Conservation (phyloP, 73 alveolate genomes). For the Paramecium pentaurelia region DNA sequence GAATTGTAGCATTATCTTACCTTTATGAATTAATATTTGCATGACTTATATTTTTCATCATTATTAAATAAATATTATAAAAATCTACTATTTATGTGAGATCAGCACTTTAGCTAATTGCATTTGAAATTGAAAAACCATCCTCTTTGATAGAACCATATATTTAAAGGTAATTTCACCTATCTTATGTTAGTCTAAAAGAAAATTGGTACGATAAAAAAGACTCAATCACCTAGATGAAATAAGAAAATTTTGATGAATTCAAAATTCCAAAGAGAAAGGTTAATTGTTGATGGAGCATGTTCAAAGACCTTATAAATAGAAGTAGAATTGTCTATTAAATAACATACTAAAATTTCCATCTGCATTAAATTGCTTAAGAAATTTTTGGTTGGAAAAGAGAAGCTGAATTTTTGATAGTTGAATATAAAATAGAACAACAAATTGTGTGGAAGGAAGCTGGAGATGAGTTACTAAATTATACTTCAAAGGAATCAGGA, state of each 20-base stretch:
- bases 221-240: not conserved
- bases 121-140: not conserved
- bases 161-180: not conserved
- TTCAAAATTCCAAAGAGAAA: not conserved
- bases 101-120: not conserved
- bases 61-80: not conserved
- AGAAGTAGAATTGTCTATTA: not conserved
- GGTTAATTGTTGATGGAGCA: not conserved
- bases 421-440: not conserved
- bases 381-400: not conserved
- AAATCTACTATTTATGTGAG: not conserved
- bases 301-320: not conserved
- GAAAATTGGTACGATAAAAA: not conserved
- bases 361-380: not conserved
- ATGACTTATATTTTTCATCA: not conserved
- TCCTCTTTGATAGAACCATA: not conserved
- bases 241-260: not conserved
- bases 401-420: not conserved
- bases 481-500: not conserved
- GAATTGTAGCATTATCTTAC: not conserved
- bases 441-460: not conserved
- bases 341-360: not conserved
- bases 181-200: not conserved
- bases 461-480: not conserved
- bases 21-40: not conserved